Conservation (phyloP, 768 basidiomycete species). For the Rhodosporidiobolus odoratus region DNA sequence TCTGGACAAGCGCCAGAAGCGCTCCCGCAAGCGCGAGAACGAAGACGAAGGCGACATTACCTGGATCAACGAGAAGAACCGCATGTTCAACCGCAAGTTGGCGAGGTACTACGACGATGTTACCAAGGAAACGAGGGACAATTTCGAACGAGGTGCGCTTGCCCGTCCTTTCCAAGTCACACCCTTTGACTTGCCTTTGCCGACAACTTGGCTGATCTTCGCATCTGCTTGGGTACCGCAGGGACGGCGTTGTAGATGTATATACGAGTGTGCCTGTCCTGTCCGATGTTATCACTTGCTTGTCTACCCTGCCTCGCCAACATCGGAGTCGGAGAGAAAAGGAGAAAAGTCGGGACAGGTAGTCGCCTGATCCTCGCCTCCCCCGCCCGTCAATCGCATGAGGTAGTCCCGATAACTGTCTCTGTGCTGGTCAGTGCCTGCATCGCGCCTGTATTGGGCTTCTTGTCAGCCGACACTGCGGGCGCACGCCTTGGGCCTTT, state of each 20-base stretch:
- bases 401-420: too few relatives aligned
- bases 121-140: constrained; percentile 89
- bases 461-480: too few relatives aligned
- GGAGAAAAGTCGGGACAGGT: too few relatives aligned
- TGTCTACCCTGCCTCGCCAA: too few relatives aligned
- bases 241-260: background rate
- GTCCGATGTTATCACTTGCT: background rate
- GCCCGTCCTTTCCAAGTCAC: too few relatives aligned
- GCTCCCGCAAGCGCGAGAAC: constrained; percentile 80
- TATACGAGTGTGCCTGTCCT: background rate
- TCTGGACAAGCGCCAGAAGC: constrained; percentile 81
- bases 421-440: too few relatives aligned
- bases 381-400: too few relatives aligned
- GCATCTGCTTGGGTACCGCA: background rate
- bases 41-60: constrained; percentile 95
- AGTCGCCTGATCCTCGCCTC: too few relatives aligned
- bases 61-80: constrained; percentile 57
- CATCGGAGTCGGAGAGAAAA: too few relatives aligned
- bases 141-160: constrained; percentile 91
- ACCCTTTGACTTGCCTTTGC: background rate
- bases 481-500: too few relatives aligned
- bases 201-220: background rate
- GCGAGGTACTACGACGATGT: constrained; percentile 98
- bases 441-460: too few relatives aligned
- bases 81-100: constrained; percentile 71